Conservation (phyloP, 1,284 basidiomycete genomes). For the Moesziomyces aphidis region DNA sequence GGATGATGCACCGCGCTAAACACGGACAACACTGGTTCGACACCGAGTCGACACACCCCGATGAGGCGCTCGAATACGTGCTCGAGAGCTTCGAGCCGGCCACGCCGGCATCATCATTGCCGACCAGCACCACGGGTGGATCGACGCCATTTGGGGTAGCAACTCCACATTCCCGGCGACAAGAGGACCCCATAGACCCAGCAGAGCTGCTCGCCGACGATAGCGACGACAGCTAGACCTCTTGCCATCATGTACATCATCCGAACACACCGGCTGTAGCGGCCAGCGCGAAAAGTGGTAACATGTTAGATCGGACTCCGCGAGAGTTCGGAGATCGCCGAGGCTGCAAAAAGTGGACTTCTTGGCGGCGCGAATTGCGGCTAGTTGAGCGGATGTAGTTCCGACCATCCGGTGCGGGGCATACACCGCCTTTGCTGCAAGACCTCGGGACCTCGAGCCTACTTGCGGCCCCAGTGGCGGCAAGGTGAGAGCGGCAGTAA, state of each 20-base stretch:
- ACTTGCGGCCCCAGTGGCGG: too few species aligned
- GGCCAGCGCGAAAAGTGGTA: too few species aligned
- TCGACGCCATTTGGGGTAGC: neutral
- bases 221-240: constrained; percentile 4
- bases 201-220: constrained; percentile 24
- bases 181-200: constrained; percentile 14
- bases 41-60: neutral
- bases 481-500: too few species aligned
- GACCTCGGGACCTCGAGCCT: too few species aligned
- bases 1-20: constrained; percentile 41
- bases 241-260: too few species aligned
- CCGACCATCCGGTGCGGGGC: too few species aligned
- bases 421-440: too few species aligned
- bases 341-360: neutral
- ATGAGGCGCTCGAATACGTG: constrained; percentile 5
- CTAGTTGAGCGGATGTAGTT: too few species aligned
- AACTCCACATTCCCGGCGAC: neutral
- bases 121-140: constrained; percentile 6
- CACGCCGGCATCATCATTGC: neutral
- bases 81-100: constrained; percentile 15
- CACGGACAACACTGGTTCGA: constrained; percentile 21
- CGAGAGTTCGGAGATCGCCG: constrained; percentile 1
- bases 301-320: neutral
- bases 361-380: too few species aligned
- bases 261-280: too few species aligned